Evolutionary conservation across 2,329 filamentous ascomycete genomes (phyloP), one percentile per base, ranked within the genome.

Genomic region (Fusarium newnesense): DNA sequence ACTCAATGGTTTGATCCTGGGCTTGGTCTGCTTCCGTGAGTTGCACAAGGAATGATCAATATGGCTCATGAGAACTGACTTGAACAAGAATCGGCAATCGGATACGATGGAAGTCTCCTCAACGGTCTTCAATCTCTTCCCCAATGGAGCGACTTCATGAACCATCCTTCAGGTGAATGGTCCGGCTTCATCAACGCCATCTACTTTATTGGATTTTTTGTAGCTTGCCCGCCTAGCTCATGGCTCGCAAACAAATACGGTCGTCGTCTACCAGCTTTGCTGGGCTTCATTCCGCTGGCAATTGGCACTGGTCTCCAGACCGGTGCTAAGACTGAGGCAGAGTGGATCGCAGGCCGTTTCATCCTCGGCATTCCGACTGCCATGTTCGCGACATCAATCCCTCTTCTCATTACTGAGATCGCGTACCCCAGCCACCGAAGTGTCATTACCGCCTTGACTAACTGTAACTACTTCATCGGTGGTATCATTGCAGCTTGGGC

Each of bases 201-300:
- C 18, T 68, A 68, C 37, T 68, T 68, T 5, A 53, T 68, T 5
- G 65, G 65, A 9, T 68, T 68, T 42, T 63, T 68, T 1, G 13
- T 43, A 26, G 36, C 56, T 2, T 68, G 65, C 19, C 65, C 65
- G 0, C 40, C 57, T 6, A 68, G 65, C 12, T 68, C 65, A 28
- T 68, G 65, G 65, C 47, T 68, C 32, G 54, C 47, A 21, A 68
- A 68, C 47, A 68, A 49, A 10, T 68, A 68, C 9, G 65, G 65
- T 1, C 65, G 65, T 6, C 65, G 64, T 13, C 24, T 68, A 0
- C 64, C 65, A 6, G 66, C 59, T 9, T 43, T 68, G 1, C 10
- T 68, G 7, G 56, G 30, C 5, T 68, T 68, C 10, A 39, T 68
- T 4, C 65, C 65, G 0, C 47, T 68, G 0, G 65, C 64, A n/a